A percentile compares a stretch with the other conserved stretches of the same genome.
Conservation (phyloP, 306 rosid species). For the Sicyos baderoa region DNA sequence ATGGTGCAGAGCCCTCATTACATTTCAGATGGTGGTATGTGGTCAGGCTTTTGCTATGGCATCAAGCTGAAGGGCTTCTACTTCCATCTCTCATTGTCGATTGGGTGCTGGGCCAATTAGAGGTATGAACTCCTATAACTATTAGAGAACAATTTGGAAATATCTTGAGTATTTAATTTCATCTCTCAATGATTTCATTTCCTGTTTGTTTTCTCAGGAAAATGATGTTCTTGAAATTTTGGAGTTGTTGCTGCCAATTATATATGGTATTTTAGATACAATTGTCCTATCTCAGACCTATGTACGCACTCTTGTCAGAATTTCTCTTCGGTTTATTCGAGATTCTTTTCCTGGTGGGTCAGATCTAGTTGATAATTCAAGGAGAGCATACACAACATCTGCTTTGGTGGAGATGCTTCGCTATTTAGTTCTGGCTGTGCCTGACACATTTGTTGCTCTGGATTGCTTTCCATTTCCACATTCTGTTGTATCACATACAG, state of each 20-base stretch:
- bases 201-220: conserved; percentile 47
- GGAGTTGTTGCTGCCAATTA: conserved; percentile 79
- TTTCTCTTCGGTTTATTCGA: conserved; percentile 58
- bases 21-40: conserved; percentile 94
- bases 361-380: conserved; percentile 85
- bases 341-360: conserved; percentile 93
- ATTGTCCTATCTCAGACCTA: conserved; percentile 74
- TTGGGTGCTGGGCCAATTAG: conserved; percentile 83
- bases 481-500: conserved; percentile 50
- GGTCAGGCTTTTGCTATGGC: conserved; percentile 89
- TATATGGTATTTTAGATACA: conserved; percentile 79
- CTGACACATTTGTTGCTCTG: conserved; percentile 85
- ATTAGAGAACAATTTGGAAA: not conserved
- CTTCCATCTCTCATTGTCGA: conserved; percentile 80
- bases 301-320: conserved; percentile 72
- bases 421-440: conserved; percentile 65
- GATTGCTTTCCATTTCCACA: conserved; percentile 92
- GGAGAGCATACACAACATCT: conserved; percentile 72
- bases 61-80: conserved; percentile 77
- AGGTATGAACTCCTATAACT: conserved; percentile 37
- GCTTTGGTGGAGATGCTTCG: conserved; percentile 84
- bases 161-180: conserved; percentile 3
- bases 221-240: conserved; percentile 68
- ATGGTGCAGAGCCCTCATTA: conserved; percentile 66
- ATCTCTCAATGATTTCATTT: conserved; percentile 19